phyloP scores from a whole-genome alignment of 164 flowering plant species.

The Dillenia suffruticosa region DNA sequence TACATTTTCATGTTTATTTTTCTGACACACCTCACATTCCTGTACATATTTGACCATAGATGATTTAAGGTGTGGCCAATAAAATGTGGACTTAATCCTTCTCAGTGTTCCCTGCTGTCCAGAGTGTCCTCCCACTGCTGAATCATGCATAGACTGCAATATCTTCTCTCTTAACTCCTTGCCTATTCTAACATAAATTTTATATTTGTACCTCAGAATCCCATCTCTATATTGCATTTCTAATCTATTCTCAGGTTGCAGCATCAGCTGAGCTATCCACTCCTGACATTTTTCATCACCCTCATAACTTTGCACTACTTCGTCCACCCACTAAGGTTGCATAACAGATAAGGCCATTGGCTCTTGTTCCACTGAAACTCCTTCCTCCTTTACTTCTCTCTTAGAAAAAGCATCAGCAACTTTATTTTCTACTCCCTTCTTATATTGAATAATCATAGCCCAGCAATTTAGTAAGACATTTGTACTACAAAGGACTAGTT shows the following conservation, averaged over 20 bases:
- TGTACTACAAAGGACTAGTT: background rate
- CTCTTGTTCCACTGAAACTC: background rate
- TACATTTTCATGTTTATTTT: background rate
- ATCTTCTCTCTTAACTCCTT: background rate
- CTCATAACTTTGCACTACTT: no score
- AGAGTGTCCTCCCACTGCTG: background rate
- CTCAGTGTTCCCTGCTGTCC: no score
- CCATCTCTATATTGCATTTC: no score
- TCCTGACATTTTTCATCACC: no score
- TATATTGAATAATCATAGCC: background rate
- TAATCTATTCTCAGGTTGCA: no score
- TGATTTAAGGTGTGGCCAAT: no score
- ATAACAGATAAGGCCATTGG: background rate
- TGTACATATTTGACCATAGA: no score
- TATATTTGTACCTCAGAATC: no score
- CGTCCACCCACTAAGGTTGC: background rate
- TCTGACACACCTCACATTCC: no score
- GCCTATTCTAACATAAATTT: no score
- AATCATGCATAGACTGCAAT: background rate
- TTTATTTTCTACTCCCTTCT: background rate
- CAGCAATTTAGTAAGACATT: background rate
- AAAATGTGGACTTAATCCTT: no score
- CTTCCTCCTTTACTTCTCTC: background rate
- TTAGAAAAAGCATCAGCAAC: background rate
- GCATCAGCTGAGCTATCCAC: no score